Base-by-base conservation (phyloP, 192 early-diverging fungal genomes). In the Chytriomyces sp. region DNA sequence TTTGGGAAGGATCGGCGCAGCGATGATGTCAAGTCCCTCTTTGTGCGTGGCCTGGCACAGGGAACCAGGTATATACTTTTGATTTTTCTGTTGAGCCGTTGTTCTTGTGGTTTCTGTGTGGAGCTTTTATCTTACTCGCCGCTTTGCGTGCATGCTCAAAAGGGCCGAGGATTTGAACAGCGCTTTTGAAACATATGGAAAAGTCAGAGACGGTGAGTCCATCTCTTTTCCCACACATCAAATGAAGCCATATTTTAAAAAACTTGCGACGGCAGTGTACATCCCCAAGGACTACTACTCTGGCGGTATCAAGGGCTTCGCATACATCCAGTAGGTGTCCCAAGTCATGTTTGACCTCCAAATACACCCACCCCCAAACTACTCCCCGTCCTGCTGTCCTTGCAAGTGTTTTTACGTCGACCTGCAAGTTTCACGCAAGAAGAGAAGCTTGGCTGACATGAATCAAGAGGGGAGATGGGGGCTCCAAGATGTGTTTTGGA, bases 211-310 rank as follows among this genome's bases (percentile, higher is more conserved):
- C 68, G 82, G 80, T 81, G 49, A 7, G 67, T 45, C 53, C 46
- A 61, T 62, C 50, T 43, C 16, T 24, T 26, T 7, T 48, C 13
- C 18, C 13, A 13, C 53, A n/a, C 20, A 13, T 20, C 0, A 1
- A 57, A 57, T 57, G 16, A 57, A 57, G 2, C 53, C 20, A 13
- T 0, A 1, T 1, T n/a, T n/a, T n/a, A n/a, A 46, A 8, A 18
- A 2, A 35, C 16, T 50, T 44, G n/a, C 75, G 66, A 9, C 28
- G n/a, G 26, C 73, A 75, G 82, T 85, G 50, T 86, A 86, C 78
- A 79, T 86, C 20, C 85, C 85, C 6, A 72, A 69, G 69, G 85
- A 86, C 72, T 86, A 77, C 69, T 84, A 82, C 78, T 77, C 66
- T 50, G 67, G 72, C 6, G 70, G 76, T 24, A 68, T 80, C 65